phyloP scores from a whole-genome alignment of 768 basidiomycete species.

The Tulasnella sp. region DNA sequence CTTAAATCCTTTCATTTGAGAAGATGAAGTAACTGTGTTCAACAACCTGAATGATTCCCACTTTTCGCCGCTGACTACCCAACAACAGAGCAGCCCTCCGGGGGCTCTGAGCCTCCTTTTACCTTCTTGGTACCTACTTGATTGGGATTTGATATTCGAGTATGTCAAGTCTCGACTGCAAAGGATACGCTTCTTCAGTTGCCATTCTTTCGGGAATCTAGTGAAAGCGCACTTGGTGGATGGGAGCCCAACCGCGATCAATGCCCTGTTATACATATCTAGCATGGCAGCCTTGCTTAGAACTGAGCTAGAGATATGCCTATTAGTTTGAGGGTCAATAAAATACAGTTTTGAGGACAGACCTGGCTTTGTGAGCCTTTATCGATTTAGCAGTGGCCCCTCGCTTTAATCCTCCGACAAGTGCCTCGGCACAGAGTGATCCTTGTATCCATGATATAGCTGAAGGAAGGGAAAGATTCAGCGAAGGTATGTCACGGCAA shows the following conservation, averaged over 20 bases:
- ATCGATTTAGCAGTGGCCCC: background rate
- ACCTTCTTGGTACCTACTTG: too few relatives aligned
- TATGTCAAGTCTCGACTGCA: too few relatives aligned
- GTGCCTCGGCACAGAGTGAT: slow-evolving; percentile 42
- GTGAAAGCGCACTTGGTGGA: too few relatives aligned
- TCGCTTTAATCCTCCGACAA: slow-evolving; percentile 54
- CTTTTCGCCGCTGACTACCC: too few relatives aligned
- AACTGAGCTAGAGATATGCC: background rate
- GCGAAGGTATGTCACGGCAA: background rate
- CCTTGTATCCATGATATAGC: slow-evolving; percentile 65
- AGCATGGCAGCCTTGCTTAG: slow-evolving; percentile 7
- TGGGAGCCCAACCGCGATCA: background rate
- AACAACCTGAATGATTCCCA: too few relatives aligned
- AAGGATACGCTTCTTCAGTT: too few relatives aligned
- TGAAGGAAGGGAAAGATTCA: slow-evolving; percentile 23
- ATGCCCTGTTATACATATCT: background rate
- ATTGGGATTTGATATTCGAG: too few relatives aligned
- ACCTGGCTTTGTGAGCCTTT: background rate
- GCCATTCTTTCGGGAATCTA: too few relatives aligned
- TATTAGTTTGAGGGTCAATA: background rate
- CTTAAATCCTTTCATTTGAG: too few relatives aligned
- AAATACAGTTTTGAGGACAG: background rate
- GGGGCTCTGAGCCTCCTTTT: too few relatives aligned
- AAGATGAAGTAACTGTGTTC: too few relatives aligned
- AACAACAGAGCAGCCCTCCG: too few relatives aligned